A percentile compares a stretch with the other conserved stretches of the same genome.
Evolutionary conservation across 2,329 filamentous ascomycete genomes (phyloP).

Genomic region (Neofusicoccum sp.): DNA sequence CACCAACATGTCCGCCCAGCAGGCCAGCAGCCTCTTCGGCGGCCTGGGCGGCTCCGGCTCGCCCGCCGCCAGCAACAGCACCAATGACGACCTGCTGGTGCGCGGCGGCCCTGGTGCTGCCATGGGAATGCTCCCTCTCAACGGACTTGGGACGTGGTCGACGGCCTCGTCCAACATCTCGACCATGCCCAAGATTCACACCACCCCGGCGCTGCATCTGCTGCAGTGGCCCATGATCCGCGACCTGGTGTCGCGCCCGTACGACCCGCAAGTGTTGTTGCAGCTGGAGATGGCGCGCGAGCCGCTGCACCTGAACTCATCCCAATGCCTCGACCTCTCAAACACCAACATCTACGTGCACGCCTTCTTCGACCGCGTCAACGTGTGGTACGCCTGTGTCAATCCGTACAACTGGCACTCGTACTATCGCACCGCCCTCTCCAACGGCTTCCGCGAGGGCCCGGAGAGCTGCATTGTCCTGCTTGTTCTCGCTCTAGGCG

Average conservation of each 20-base stretch:
- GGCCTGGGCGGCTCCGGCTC: slow-evolving; percentile 33
- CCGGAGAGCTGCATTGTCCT: slow-evolving; percentile 82
- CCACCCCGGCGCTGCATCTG: slow-evolving; percentile 76
- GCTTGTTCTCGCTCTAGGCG: slow-evolving; percentile 74
- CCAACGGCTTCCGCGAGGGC: slow-evolving; percentile 75
- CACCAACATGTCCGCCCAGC: slow-evolving; percentile 62
- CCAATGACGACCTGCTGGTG: slow-evolving; percentile 46
- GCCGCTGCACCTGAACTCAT: slow-evolving; percentile 63
- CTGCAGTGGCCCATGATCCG: slow-evolving; percentile 81
- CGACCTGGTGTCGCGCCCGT: slow-evolving; percentile 74
- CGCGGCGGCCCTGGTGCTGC: slow-evolving; percentile 40
- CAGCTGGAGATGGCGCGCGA: slow-evolving; percentile 80
- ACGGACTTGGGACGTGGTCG: slow-evolving; percentile 72
- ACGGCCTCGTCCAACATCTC: slow-evolving; percentile 69
- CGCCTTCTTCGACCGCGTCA: slow-evolving; percentile 79
- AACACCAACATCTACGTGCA: slow-evolving; percentile 76
- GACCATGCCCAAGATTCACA: slow-evolving; percentile 83
- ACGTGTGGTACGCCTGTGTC: slow-evolving; percentile 84
- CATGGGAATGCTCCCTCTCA: slow-evolving; percentile 43
- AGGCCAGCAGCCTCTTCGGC: slow-evolving; percentile 53
- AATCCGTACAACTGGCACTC: slow-evolving; percentile 79
- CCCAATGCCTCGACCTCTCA: slow-evolving; percentile 70
- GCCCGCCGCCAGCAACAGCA: slow-evolving; percentile 46
- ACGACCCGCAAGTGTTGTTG: slow-evolving; percentile 79
- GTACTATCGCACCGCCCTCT: slow-evolving; percentile 74